Conservation (phyloP, 495 filamentous ascomycete genomes). For the Letharia columbiana region DNA sequence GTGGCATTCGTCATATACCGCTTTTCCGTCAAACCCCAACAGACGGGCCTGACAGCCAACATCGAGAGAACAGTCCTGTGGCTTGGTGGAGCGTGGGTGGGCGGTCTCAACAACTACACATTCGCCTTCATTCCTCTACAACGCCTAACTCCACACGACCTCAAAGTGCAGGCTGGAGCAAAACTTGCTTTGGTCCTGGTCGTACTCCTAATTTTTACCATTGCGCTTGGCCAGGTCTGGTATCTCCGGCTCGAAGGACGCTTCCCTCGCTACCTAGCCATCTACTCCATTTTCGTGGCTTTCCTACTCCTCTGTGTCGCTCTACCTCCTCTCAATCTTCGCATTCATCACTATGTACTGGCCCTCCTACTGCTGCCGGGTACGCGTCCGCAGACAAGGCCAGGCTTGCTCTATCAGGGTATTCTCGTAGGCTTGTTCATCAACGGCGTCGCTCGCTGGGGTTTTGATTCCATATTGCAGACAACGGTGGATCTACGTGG, state of each 20-base stretch:
- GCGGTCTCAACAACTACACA: slow-evolving; percentile 73
- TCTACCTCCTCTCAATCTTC: slow-evolving; percentile 72
- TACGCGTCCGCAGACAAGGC: slow-evolving; percentile 73
- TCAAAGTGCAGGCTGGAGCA: slow-evolving; percentile 69
- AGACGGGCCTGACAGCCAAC: slow-evolving; percentile 49
- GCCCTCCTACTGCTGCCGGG: slow-evolving; percentile 76
- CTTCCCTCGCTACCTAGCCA: slow-evolving; percentile 57
- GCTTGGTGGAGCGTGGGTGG: slow-evolving; percentile 68
- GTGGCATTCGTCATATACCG: slow-evolving; percentile 65
- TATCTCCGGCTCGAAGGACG: slow-evolving; percentile 65
- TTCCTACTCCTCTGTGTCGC: slow-evolving; percentile 56
- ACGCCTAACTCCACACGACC: slow-evolving; percentile 66
- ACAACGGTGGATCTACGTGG: slow-evolving; percentile 63
- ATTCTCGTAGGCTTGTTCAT: slow-evolving; percentile 84
- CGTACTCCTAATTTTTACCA: slow-evolving; percentile 48
- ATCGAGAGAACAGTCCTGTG: slow-evolving; percentile 65
- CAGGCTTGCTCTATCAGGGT: slow-evolving; percentile 73
- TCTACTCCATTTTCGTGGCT: slow-evolving; percentile 57
- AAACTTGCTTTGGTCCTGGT: slow-evolving; percentile 61
- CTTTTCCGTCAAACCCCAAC: slow-evolving; percentile 49
- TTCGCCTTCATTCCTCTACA: slow-evolving; percentile 77
- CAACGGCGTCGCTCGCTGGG: slow-evolving; percentile 90
- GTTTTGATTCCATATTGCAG: slow-evolving; percentile 84
- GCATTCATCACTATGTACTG: slow-evolving; percentile 93
- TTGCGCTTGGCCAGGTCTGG: slow-evolving; percentile 62